A percentile compares a stretch with the other conserved stretches of the same genome.
These are phyloP conservation scores for Phytophthora sp. DNA, from an alignment of 352 stramenopile genomes.

Conservation along the genomic window DNA sequence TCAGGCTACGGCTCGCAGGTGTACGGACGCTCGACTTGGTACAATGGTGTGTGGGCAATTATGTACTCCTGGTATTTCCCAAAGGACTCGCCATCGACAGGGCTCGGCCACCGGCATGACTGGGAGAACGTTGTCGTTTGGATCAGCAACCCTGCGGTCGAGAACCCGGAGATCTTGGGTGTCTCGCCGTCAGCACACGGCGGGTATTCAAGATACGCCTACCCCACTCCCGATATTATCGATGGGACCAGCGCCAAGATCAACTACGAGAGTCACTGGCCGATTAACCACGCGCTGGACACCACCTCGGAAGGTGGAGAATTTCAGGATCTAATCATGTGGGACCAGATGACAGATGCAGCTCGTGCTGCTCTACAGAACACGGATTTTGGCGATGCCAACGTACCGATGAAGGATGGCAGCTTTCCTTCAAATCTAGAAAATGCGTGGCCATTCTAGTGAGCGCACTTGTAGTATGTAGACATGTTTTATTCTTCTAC, in stretches of 20 bases:
- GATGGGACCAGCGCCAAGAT: too few species aligned
- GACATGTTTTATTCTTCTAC: too few species aligned
- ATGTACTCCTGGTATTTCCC: constrained; percentile 47
- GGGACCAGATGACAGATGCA: constrained; percentile 3
- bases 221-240: too few species aligned
- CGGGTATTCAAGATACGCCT: too few species aligned
- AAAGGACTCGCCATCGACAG: constrained; percentile 37
- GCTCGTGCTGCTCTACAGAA: constrained; percentile 14
- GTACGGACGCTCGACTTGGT: constrained; percentile 16
- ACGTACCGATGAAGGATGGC: constrained; percentile 25
- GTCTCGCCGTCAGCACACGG: constrained; percentile 18
- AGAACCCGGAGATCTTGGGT: constrained; percentile 13
- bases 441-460: constrained; percentile 6
- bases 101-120: constrained; percentile 37
- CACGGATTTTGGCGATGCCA: constrained; percentile 20
- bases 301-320: constrained; percentile 5
- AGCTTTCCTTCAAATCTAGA: constrained; percentile 19
- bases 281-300: constrained; percentile 23
- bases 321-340: constrained; percentile 1
- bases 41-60: constrained; percentile 21
- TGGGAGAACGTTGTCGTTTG: too few species aligned
- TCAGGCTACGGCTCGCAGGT: constrained; percentile 19
- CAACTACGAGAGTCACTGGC: too few species aligned
- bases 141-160: constrained; percentile 23
- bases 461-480: too few species aligned